Conservation (phyloP, 164 flowering plant species). For the Santalum album region DNA sequence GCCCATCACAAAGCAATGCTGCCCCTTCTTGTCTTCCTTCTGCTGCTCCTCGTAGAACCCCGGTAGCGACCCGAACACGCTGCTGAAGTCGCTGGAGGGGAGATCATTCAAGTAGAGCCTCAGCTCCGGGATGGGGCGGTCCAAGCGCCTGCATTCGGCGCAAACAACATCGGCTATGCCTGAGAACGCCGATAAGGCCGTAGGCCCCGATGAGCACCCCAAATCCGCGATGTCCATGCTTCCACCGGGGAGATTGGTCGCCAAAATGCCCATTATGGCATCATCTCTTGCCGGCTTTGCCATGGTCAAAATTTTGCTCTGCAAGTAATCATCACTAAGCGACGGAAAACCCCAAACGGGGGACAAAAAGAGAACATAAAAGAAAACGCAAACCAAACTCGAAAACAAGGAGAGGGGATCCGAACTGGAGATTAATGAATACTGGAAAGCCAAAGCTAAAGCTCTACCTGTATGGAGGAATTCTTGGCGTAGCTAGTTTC, state of each 20-base stretch:
- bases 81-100: constrained; percentile 44
- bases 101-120: constrained; percentile 40
- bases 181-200: constrained; percentile 16
- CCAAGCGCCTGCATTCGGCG: constrained; percentile 4
- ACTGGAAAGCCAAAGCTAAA: background rate
- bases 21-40: constrained; percentile 5
- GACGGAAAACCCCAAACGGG: background rate
- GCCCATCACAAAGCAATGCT: constrained; percentile 22
- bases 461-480: constrained; percentile 25
- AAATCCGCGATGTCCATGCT: constrained; percentile 43
- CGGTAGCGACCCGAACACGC: constrained; percentile 22
- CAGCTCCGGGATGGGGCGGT: constrained; percentile 21
- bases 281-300: constrained; percentile 17
- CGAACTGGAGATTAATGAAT: too few species aligned
- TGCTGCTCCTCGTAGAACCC: constrained; percentile 16
- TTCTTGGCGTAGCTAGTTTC: constrained; percentile 39
- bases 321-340: background rate
- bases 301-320: constrained; percentile 28
- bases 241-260: background rate
- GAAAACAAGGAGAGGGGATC: too few species aligned
- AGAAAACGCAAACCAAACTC: background rate
- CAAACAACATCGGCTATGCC: constrained; percentile 18
- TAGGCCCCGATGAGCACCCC: constrained; percentile 59
- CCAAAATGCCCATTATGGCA: constrained; percentile 12
- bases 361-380: background rate